Evolutionary conservation across 257 asterid genomes (phyloP).

Genomic region (Jaltomata sinuosa): DNA sequence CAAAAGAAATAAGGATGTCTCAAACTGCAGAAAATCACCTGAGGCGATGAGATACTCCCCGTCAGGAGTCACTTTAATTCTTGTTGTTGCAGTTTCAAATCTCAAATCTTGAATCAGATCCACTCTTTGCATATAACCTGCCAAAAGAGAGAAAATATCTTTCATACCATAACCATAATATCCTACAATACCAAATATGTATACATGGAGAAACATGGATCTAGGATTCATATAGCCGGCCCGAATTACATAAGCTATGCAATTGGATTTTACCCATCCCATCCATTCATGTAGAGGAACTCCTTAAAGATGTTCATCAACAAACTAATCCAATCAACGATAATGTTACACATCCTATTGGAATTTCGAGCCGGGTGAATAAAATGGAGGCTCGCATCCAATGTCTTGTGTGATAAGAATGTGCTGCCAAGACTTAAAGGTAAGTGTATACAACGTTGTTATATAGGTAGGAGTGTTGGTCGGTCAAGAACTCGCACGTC

Average conservation of each 20-base stretch:
- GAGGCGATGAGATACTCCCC: slow-evolving; percentile 88
- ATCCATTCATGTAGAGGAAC: not conserved
- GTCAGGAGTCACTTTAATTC: slow-evolving; percentile 76
- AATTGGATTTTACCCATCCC: not conserved
- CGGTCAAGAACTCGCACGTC: not conserved
- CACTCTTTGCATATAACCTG: slow-evolving; percentile 75
- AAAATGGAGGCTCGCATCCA: not conserved
- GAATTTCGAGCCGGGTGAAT: no score
- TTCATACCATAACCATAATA: not conserved
- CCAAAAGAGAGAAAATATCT: slow-evolving; percentile 1
- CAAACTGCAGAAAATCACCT: slow-evolving; percentile 24
- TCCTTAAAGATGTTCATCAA: not conserved
- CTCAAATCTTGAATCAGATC: slow-evolving; percentile 85
- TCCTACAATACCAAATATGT: not conserved
- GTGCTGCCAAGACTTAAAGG: not conserved
- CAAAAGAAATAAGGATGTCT: not conserved
- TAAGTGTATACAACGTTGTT: not conserved
- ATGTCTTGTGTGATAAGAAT: not conserved
- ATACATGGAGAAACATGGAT: not conserved
- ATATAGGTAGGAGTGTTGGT: not conserved
- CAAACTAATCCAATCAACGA: not conserved
- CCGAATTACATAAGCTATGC: not conserved
- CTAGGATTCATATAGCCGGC: not conserved
- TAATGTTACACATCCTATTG: not conserved
- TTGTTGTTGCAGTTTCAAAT: slow-evolving; percentile 80